Conservation (phyloP, 768 basidiomycete genomes). For the Boletus tylopilopsis region DNA sequence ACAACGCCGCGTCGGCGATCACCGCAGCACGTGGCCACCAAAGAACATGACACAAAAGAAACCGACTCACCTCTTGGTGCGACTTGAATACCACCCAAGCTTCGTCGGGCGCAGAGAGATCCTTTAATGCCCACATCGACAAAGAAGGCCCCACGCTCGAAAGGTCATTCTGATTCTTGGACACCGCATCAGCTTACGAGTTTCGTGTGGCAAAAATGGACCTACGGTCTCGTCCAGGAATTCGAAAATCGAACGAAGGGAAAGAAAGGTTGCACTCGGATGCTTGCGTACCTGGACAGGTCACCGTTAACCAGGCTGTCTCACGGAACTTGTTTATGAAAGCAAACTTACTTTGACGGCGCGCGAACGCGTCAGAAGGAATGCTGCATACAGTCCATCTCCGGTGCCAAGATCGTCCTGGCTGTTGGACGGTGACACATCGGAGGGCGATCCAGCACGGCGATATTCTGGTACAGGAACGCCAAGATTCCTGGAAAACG, state of each 20-base stretch:
- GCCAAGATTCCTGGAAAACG: constrained; percentile 4
- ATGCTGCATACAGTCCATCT: constrained; percentile 32
- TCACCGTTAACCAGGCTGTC: background rate
- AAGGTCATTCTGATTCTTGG: constrained; percentile 12
- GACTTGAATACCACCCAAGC: constrained; percentile 57
- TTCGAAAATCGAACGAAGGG: constrained; percentile 26
- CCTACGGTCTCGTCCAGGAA: constrained; percentile 21
- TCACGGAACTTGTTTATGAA: background rate
- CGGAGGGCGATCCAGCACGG: constrained; percentile 29
- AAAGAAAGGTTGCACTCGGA: constrained; percentile 17
- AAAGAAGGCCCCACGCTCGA: constrained; percentile 26
- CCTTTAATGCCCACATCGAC: constrained; percentile 48
- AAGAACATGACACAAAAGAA: background rate
- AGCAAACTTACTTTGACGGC: constrained; percentile 46
- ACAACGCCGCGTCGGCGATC: background rate
- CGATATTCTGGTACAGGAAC: background rate
- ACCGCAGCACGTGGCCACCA: constrained; percentile 2
- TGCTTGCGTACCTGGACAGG: constrained; percentile 24
- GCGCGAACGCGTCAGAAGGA: constrained; percentile 49
- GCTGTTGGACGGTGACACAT: constrained; percentile 26
- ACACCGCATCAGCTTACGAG: constrained; percentile 7
- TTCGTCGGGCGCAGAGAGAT: constrained; percentile 33
- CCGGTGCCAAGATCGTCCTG: constrained; percentile 6
- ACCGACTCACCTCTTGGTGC: constrained; percentile 56
- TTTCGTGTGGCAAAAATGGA: background rate